Evolutionary conservation across 2,329 filamentous ascomycete genomes (phyloP), one percentile per base, ranked within the genome.

Genomic region (Aspergillus hiratsukae): DNA sequence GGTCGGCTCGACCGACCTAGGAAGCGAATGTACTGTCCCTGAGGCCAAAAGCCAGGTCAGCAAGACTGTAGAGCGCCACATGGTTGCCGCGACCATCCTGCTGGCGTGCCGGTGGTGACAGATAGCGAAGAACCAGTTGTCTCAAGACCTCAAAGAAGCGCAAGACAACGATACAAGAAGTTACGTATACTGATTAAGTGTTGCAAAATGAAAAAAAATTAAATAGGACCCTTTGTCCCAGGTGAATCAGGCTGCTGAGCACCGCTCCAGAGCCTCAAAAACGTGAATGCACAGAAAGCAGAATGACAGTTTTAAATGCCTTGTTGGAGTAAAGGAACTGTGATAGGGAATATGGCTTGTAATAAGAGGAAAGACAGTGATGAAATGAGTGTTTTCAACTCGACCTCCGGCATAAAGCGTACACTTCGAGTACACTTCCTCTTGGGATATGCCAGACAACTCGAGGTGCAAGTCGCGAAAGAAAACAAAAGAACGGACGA

Each of bases 1-100:
- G 25, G 59, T 19, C 35, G 61, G 56, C 37, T 61, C 55, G 40
- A 65, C 62, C 17, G 55, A 52, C 49, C 52, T 61, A 1, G 71
- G 72, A 29, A 66, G 59, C 54, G 63, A 63, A 43, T 62, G 51
- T 28, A 64, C 67, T 55, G 59, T 61, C 46, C 69, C 67, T 66
- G 67, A 58, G 28, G 65, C 61, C 40, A 73, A 60, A 53, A 72
- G 61, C 67, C 71, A 72, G 56, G 65, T 75, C 64, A 75, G 72
- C 64, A 73, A 60, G 41, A 62, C 57, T 55, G 62, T 55, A n/a
- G 60, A 57, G 53, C 62, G 63, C 68, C 62, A 69, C 57, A 55
- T 61, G 28, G 56, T 56, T 28, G 52, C 52, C 52, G 56, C 31
- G 14, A 57, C 58, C 69, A 70, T 71, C 25, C 52, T 71, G n/a